Conservation (phyloP, 208 protist genomes). For the Crithidia fasciculata region DNA sequence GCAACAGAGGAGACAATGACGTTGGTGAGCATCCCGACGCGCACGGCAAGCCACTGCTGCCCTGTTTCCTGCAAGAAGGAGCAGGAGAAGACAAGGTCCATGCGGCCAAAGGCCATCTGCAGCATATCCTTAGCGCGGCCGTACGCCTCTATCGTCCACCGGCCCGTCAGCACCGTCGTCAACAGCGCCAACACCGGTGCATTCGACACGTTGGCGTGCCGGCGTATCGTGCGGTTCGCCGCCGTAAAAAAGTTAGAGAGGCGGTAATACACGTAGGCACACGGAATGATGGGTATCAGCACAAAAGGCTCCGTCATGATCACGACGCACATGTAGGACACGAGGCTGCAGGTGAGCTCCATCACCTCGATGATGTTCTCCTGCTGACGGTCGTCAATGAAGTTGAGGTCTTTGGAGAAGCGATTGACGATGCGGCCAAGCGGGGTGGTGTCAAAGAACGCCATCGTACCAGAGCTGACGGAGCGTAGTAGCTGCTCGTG, state of each 20-base stretch:
- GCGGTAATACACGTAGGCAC: slow-evolving; percentile 63
- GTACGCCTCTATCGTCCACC: slow-evolving; percentile 85
- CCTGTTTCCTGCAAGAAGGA: slow-evolving; percentile 42
- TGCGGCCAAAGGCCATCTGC: slow-evolving; percentile 31
- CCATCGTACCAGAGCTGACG: too few species aligned
- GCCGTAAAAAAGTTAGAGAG: slow-evolving; percentile 70
- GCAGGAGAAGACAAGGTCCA: slow-evolving; percentile 54
- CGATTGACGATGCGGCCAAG: slow-evolving; percentile 14
- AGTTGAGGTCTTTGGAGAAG: slow-evolving; percentile 91
- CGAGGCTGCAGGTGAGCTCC: slow-evolving; percentile 40
- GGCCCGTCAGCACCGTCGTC: slow-evolving; percentile 66
- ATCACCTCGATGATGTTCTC: slow-evolving; percentile 32
- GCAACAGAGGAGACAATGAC: slow-evolving; percentile 55
- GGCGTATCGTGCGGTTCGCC: slow-evolving; percentile 82
- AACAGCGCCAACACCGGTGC: slow-evolving; percentile 87
- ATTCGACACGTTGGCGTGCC: slow-evolving; percentile 74
- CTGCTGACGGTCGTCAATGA: slow-evolving; percentile 68
- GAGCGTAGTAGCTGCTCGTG: too few species aligned
- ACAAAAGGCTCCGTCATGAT: slow-evolving; percentile 48
- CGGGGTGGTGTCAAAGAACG: too few species aligned
- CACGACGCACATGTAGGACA: slow-evolving; percentile 48
- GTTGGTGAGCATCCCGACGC: slow-evolving; percentile 88
- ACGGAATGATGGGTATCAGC: slow-evolving; percentile 51
- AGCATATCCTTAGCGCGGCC: slow-evolving; percentile 71
- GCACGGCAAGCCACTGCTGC: slow-evolving; percentile 88